phyloP scores from a whole-genome alignment of 1,284 basidiomycete species.

The Pseudomicrostroma phylloplanum region DNA sequence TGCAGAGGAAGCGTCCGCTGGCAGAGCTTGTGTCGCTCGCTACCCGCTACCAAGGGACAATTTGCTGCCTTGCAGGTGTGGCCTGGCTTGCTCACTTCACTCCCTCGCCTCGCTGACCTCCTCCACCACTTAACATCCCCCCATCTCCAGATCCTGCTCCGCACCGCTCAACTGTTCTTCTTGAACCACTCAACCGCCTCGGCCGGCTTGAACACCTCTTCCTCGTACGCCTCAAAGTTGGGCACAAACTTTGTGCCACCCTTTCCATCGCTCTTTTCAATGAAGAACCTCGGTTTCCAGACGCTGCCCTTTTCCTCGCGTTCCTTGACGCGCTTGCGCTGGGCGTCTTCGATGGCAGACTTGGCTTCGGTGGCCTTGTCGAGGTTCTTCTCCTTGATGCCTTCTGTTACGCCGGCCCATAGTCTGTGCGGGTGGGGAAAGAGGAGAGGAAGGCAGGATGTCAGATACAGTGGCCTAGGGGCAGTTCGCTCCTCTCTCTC shows the following conservation, averaged over 20 bases:
- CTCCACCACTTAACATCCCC: neutral
- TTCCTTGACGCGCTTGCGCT: constrained; percentile 71
- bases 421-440: constrained; percentile 51
- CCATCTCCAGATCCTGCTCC: neutral
- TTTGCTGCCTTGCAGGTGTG: too few relatives aligned
- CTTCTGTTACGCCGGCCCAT: constrained; percentile 78
- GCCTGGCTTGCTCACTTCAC: neutral
- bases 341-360: constrained; percentile 81
- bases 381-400: constrained; percentile 83
- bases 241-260: constrained; percentile 24
- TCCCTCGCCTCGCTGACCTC: neutral
- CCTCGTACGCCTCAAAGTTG: constrained; percentile 24
- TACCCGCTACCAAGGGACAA: too few relatives aligned
- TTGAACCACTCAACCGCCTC: constrained; percentile 1
- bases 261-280: constrained; percentile 49
- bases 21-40: too few relatives aligned
- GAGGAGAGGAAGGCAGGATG: neutral
- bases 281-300: constrained; percentile 73
- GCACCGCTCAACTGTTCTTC: neutral
- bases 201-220: neutral
- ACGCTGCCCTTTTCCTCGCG: constrained; percentile 69
- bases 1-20: too few relatives aligned
- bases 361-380: constrained; percentile 88
- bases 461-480: neutral
- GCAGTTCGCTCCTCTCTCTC: neutral